These are phyloP conservation scores for Pseudopyricularia cyperi DNA, from an alignment of 2,329 filamentous ascomycete genomes.

Conservation along the genomic window DNA sequence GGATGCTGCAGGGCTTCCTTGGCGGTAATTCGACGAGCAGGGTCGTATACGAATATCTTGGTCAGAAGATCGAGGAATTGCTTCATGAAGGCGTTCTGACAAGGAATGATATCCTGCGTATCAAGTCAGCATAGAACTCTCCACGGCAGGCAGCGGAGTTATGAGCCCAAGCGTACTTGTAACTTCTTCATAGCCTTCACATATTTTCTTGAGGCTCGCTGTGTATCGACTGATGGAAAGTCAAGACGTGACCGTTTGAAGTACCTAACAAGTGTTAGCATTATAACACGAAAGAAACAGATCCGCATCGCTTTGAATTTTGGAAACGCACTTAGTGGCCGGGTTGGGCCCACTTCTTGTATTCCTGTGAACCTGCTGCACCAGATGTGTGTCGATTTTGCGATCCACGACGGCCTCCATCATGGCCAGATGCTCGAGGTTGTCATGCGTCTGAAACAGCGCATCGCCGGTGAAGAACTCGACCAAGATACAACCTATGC, in stretches of 20 bases:
- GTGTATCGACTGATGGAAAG: slow-evolving; percentile 51
- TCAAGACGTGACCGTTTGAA: slow-evolving; percentile 55
- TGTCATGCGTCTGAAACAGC: slow-evolving; percentile 60
- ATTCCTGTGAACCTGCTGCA: slow-evolving; percentile 44
- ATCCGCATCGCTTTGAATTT: neutral
- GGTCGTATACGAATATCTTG: slow-evolving; percentile 58
- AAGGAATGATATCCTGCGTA: slow-evolving; percentile 49
- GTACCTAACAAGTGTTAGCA: slow-evolving; percentile 29
- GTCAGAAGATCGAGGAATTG: slow-evolving; percentile 51
- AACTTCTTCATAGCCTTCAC: slow-evolving; percentile 62
- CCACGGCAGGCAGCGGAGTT: neutral
- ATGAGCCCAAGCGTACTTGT: slow-evolving; percentile 26
- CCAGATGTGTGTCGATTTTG: slow-evolving; percentile 44
- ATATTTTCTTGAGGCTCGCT: slow-evolving; percentile 50
- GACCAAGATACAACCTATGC: slow-evolving; percentile 59
- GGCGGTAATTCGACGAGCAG: slow-evolving; percentile 50
- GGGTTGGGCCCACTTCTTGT: slow-evolving; percentile 44
- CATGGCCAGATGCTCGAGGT: slow-evolving; percentile 62
- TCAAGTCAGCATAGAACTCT: slow-evolving; percentile 3
- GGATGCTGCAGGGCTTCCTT: slow-evolving; percentile 53
- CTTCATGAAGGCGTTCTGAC: slow-evolving; percentile 42
- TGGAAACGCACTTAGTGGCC: slow-evolving; percentile 43
- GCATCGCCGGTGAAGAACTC: slow-evolving; percentile 62
- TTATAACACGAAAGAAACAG: neutral
- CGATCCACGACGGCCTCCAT: slow-evolving; percentile 55